Base-by-base conservation (phyloP, 805 yeast genomes). In the Tetrapisispora iriomotensis region DNA sequence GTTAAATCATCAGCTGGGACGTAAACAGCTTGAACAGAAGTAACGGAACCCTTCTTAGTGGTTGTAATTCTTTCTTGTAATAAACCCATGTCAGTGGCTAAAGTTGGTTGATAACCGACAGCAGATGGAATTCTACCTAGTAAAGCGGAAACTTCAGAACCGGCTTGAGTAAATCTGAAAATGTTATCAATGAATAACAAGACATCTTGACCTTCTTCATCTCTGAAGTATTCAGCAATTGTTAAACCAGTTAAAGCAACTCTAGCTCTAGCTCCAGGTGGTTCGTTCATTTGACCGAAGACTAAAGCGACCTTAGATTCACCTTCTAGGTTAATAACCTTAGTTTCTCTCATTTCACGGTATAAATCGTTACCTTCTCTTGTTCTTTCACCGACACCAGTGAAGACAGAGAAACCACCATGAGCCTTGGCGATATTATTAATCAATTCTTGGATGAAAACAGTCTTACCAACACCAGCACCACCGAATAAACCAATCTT, bases 381-480 rank as follows among this genome's bases (percentile, higher is more conserved):
- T 77, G 98, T 90, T 77, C 98, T 84, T 78, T 92, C 98, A 81
- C 98, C 98, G 72, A 90, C 98, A 87, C 98, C 98, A 63, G 96
- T 83, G 82, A 90, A 90, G 57, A 90, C 97, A 44, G 97, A 90
- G 94, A 90, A 90, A 83, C 97, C 97, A 86, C 97, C 98, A 72
- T 90, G 97, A 64, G 98, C 97, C 79, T 90, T 92, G 68, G 98
- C 98, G 66, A 90, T 92, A 80, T 90, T 90, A 88, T 92, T 90
- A 72, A 90, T 90, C 76, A 90, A 80, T 77, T 90, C 98, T 79
- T 90, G 98, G 74, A 90, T 90, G 75, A 90, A 90, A 51, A 90
- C 98, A 71, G 98, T 90, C 75, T 90, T 90, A 75, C 98, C 98
- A 84, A 90, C 98, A 90, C 98, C 98, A 71, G 98, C 98, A 90